Conservation (phyloP, 768 basidiomycete species). For the Lactarius deliciosus region DNA sequence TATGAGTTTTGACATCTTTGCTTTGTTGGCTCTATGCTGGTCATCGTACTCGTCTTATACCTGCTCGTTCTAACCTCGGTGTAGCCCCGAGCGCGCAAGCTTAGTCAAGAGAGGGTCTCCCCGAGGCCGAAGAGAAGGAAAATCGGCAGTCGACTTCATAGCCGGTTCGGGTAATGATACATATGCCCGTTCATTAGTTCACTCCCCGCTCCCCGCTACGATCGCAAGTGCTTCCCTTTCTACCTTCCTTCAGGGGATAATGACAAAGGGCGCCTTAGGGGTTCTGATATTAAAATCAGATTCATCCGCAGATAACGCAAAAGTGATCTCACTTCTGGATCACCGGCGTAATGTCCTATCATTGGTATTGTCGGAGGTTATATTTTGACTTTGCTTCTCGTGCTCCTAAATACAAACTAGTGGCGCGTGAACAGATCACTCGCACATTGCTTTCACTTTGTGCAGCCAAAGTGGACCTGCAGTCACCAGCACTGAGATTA, state of each 20-base stretch:
- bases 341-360: neutral
- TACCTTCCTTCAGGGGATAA: too few relatives aligned
- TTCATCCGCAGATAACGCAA: too few relatives aligned
- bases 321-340: too few relatives aligned
- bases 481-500: neutral
- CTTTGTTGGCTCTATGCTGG: neutral
- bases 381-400: neutral
- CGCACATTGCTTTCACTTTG: conserved; percentile 25
- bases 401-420: conserved; percentile 8
- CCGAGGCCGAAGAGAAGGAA: neutral
- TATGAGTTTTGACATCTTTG: conserved; percentile 36
- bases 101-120: neutral
- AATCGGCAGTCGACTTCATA: too few relatives aligned
- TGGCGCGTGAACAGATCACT: neutral
- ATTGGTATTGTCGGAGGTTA: neutral
- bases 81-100: conserved; percentile 7
- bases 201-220: neutral
- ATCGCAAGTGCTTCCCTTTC: neutral
- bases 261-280: too few relatives aligned
- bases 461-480: conserved; percentile 37
- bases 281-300: too few relatives aligned
- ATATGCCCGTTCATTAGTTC: neutral
- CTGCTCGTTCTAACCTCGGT: neutral
- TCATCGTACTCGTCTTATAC: neutral
- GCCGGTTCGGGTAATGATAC: neutral